Percentiles rank a stretch among this genome's conserved stretches.
Evolutionary conservation across 2,329 filamentous ascomycete species (phyloP).

Genomic region (Emmonsiellopsis sp.): DNA sequence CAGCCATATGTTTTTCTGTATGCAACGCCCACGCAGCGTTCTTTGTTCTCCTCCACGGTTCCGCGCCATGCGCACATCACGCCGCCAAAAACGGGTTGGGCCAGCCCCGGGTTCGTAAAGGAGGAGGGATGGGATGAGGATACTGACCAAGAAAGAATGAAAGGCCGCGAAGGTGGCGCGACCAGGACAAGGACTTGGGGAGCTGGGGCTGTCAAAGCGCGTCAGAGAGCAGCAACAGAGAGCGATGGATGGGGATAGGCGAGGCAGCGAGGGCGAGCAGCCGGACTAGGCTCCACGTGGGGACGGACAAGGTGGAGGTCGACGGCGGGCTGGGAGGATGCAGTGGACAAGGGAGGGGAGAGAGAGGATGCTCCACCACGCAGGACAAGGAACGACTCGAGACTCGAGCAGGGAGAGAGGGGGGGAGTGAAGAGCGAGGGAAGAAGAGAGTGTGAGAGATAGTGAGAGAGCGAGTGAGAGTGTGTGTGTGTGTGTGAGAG

Average conservation of each 20-base stretch:
- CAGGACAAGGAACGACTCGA: not conserved
- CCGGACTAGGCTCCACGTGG: not conserved
- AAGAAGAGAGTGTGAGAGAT: slow-evolving; percentile 11
- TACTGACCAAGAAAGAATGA: not conserved
- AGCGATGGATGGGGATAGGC: not conserved
- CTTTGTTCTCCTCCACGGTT: not conserved
- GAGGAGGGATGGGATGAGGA: not conserved
- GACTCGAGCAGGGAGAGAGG: too few species aligned
- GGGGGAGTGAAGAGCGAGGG: not conserved
- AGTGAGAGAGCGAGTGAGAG: slow-evolving; percentile 7
- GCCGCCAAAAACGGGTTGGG: not conserved
- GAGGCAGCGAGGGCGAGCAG: not conserved
- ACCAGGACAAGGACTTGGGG: not conserved
- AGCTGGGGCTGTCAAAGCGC: not conserved
- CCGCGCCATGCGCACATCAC: not conserved
- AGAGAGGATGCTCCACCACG: slow-evolving; percentile 5
- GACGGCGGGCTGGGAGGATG: not conserved
- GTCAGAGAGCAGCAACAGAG: not conserved
- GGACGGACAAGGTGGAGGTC: slow-evolving; percentile 1
- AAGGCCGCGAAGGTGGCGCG: not conserved
- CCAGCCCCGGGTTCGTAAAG: not conserved
- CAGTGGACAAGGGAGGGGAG: slow-evolving; percentile 1
- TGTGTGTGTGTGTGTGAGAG: too few species aligned
- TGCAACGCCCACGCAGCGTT: slow-evolving; percentile 1
- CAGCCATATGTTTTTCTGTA: not conserved